A percentile compares a stretch with the other conserved stretches of the same genome.
Conservation (phyloP, 2,329 filamentous ascomycete species). For the Colletotrichum tropicicola region DNA sequence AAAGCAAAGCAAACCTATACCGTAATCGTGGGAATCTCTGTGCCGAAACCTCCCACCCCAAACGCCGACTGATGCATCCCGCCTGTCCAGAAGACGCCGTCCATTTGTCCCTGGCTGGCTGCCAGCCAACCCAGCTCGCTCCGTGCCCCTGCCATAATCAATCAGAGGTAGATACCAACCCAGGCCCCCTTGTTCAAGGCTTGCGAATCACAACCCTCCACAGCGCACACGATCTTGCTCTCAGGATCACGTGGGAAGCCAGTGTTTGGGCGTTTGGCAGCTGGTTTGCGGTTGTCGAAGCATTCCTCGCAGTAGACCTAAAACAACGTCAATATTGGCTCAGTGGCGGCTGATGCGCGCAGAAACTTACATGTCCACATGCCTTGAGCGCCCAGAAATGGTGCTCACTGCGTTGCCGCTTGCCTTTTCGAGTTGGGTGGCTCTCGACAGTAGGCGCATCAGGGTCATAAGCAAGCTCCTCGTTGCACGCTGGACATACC, state of each 20-base stretch:
- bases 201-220: conserved; percentile 64
- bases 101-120: background rate
- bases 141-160: background rate
- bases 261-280: conserved; percentile 39
- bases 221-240: conserved; percentile 59
- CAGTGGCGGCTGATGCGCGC: conserved; percentile 34
- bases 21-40: conserved; percentile 17
- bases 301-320: conserved; percentile 72
- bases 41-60: background rate
- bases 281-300: conserved; percentile 63
- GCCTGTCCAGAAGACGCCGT: conserved; percentile 18
- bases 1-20: conserved; percentile 26
- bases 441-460: conserved; percentile 42
- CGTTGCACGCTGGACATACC: conserved; percentile 86
- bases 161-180: conserved; percentile 68
- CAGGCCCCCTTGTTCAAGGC: conserved; percentile 64
- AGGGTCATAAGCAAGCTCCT: conserved; percentile 82
- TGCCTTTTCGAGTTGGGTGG: conserved; percentile 52
- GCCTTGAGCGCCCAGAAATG: conserved; percentile 92
- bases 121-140: conserved; percentile 55
- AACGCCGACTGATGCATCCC: conserved; percentile 32
- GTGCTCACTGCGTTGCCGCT: conserved; percentile 69
- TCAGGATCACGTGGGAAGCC: conserved; percentile 25
- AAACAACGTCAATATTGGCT: background rate
- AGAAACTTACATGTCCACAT: conserved; percentile 83